These are phyloP conservation scores for Ophiostoma montium DNA, from an alignment of 2,329 filamentous ascomycete species.

Conservation along the genomic window DNA sequence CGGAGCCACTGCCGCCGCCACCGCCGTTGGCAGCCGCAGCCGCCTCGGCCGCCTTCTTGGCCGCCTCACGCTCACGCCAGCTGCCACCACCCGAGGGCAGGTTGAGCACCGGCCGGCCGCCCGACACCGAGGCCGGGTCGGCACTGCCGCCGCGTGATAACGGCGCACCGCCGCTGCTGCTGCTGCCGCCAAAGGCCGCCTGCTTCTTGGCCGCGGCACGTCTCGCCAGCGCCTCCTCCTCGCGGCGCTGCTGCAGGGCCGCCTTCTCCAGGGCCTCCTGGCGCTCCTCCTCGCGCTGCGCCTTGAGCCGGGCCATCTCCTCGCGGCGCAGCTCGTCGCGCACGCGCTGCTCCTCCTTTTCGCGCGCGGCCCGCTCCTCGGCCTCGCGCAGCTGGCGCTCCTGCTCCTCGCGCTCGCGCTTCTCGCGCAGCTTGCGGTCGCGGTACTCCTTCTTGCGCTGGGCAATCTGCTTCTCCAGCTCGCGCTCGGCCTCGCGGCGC, in stretches of 20 bases:
- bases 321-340: slow-evolving; percentile 69
- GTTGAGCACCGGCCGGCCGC: slow-evolving; percentile 45
- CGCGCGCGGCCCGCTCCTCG: slow-evolving; percentile 64
- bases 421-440: slow-evolving; percentile 71
- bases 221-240: slow-evolving; percentile 69
- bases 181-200: neutral
- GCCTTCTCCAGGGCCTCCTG: slow-evolving; percentile 54
- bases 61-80: slow-evolving; percentile 61
- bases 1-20: slow-evolving; percentile 19
- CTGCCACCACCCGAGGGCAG: slow-evolving; percentile 39
- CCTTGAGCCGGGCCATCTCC: slow-evolving; percentile 52
- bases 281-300: slow-evolving; percentile 50
- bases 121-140: slow-evolving; percentile 31
- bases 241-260: slow-evolving; percentile 62
- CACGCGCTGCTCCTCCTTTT: slow-evolving; percentile 73
- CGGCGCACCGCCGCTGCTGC: neutral
- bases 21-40: neutral
- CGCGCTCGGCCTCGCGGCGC: slow-evolving; percentile 77
- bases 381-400: slow-evolving; percentile 69
- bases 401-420: slow-evolving; percentile 68
- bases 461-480: slow-evolving; percentile 83
- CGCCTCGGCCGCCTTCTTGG: slow-evolving; percentile 24
- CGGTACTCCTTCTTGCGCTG: slow-evolving; percentile 77
- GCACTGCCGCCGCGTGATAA: slow-evolving; percentile 46
- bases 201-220: neutral